A percentile compares a stretch with the other conserved stretches of the same genome.
These are phyloP conservation scores for Ophiostoma quercus DNA, from an alignment of 2,329 filamentous ascomycete species.

Conservation along the genomic window DNA sequence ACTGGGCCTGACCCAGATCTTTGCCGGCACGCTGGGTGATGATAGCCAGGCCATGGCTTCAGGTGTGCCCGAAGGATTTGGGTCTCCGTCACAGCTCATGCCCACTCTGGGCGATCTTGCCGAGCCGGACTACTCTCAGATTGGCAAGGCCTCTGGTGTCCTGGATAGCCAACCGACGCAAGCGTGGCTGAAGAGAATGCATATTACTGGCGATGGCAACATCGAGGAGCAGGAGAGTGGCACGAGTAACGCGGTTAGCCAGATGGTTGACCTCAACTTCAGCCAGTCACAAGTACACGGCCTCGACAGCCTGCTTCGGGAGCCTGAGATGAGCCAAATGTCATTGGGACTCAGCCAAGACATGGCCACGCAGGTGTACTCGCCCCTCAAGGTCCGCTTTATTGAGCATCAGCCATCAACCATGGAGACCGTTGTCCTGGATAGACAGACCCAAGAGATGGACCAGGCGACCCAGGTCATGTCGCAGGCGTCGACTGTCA, in stretches of 20 bases:
- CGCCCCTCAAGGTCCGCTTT: conserved; percentile 65
- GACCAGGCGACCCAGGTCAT: conserved; percentile 25
- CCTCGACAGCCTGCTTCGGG: conserved; percentile 51
- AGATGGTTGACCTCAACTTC: conserved; percentile 51
- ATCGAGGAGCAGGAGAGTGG: neutral
- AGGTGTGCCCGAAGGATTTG: conserved; percentile 16
- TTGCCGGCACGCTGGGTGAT: conserved; percentile 75
- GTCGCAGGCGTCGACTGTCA: conserved; percentile 34
- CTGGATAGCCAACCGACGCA: conserved; percentile 45
- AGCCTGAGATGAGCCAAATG: conserved; percentile 51
- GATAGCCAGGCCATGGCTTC: conserved; percentile 44
- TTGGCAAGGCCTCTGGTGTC: conserved; percentile 40
- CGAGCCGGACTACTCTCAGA: conserved; percentile 49
- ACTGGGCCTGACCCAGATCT: conserved; percentile 81
- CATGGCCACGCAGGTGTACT: conserved; percentile 65
- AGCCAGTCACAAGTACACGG: conserved; percentile 57
- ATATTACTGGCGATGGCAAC: neutral
- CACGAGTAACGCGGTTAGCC: conserved; percentile 31
- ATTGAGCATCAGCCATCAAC: conserved; percentile 61
- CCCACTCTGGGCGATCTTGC: conserved; percentile 54
- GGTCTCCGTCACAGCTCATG: conserved; percentile 46
- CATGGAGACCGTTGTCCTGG: conserved; percentile 60
- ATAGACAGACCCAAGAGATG: conserved; percentile 24
- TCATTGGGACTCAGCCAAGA: conserved; percentile 79
- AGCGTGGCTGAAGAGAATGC: conserved; percentile 30